Evolutionary conservation across 345 rosid genomes (phyloP).

Genomic region (Aegle marmelos): DNA sequence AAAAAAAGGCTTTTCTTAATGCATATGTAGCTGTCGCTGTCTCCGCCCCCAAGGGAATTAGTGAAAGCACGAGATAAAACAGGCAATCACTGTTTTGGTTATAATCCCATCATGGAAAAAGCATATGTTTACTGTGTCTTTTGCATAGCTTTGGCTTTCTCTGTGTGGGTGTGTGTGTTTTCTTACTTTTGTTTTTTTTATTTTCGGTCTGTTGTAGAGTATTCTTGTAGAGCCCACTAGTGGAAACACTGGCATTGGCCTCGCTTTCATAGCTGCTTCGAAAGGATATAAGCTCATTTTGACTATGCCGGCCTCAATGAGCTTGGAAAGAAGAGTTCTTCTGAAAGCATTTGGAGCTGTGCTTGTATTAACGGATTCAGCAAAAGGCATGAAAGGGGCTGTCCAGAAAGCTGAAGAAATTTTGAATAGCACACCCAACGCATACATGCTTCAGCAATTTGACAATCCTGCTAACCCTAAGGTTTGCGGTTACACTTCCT

Average conservation of each 20-base stretch:
- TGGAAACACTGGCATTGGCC: conserved; percentile 94
- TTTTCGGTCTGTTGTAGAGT: conserved; percentile 33
- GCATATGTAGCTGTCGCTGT: background rate
- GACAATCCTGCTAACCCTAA: conserved; percentile 89
- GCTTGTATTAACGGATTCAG: conserved; percentile 73
- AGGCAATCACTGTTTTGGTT: background rate
- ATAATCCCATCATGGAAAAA: background rate
- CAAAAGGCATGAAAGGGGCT: conserved; percentile 76
- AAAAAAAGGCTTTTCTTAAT: background rate
- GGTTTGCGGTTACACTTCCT: conserved; percentile 37
- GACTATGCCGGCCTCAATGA: conserved; percentile 82
- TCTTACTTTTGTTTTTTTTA: background rate
- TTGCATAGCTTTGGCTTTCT: background rate
- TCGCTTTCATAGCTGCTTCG: conserved; percentile 82
- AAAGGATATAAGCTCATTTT: conserved; percentile 71
- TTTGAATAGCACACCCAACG: conserved; percentile 51
- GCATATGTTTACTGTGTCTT: background rate
- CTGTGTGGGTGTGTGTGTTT: background rate
- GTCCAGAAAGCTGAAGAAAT: conserved; percentile 79
- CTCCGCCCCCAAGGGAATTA: background rate
- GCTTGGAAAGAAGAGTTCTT: conserved; percentile 86
- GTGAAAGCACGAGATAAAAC: background rate
- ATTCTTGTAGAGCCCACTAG: conserved; percentile 86
- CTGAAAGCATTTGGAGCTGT: conserved; percentile 89
- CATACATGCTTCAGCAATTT: conserved; percentile 80